Evolutionary conservation across 306 rosid genomes (phyloP).

Genomic region (Vicia faba): DNA sequence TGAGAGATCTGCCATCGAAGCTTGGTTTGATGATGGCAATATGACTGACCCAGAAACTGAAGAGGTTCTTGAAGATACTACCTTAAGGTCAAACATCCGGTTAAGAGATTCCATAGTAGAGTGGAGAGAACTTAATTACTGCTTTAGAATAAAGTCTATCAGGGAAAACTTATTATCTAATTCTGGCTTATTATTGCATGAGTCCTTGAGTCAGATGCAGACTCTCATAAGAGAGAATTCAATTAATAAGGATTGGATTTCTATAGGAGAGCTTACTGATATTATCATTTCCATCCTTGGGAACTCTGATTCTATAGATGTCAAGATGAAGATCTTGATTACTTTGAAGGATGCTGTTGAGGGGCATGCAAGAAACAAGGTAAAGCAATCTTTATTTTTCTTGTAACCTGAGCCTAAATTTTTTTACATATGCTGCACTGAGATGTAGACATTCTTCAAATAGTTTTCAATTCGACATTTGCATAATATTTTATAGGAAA

Average conservation of each 20-base stretch:
- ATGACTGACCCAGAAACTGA: constrained; percentile 61
- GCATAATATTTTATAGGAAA: constrained; percentile 49
- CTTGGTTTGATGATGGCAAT: constrained; percentile 56
- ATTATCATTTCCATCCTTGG: constrained; percentile 55
- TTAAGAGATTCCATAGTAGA: constrained; percentile 76
- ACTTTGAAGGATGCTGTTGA: constrained; percentile 64
- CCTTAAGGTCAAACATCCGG: constrained; percentile 61
- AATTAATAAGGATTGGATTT: constrained; percentile 80
- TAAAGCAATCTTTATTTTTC: constrained; percentile 35
- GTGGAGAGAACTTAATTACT: constrained; percentile 80
- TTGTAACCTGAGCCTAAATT: not conserved
- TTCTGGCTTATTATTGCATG: constrained; percentile 40
- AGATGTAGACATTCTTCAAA: not conserved
- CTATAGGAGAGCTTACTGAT: constrained; percentile 62
- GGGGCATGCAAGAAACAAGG: constrained; percentile 79
- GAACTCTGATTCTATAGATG: constrained; percentile 45
- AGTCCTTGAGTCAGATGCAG: constrained; percentile 58
- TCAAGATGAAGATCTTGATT: constrained; percentile 58
- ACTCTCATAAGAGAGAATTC: constrained; percentile 63
- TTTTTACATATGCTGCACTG: not conserved
- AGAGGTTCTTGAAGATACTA: constrained; percentile 61
- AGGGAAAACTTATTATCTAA: constrained; percentile 50
- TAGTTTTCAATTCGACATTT: not conserved
- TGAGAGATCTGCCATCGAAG: constrained; percentile 67
- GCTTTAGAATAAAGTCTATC: constrained; percentile 60